Evolutionary conservation across 1,284 basidiomycete genomes (phyloP).

Genomic region (Naganishia sp.): DNA sequence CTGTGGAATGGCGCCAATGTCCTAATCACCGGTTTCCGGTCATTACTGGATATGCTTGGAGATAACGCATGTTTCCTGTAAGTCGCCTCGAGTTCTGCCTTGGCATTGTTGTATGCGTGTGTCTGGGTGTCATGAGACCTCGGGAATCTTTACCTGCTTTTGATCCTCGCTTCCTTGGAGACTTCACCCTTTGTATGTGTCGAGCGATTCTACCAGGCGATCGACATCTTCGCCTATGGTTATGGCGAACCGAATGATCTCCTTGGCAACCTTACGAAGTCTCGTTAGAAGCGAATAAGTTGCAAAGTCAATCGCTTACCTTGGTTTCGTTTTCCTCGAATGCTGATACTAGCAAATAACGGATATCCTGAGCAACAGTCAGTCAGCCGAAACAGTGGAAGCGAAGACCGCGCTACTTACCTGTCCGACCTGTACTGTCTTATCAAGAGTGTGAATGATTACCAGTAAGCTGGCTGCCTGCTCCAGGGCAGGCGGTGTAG

Average conservation of each 20-base stretch:
- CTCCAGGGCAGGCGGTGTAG: neutral
- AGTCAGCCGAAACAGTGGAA: neutral
- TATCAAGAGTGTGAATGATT: slow-evolving; percentile 11
- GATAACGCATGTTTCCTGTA: no score
- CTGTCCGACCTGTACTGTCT: slow-evolving; percentile 6
- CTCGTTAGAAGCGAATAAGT: neutral
- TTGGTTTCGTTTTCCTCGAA: neutral
- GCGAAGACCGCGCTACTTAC: neutral
- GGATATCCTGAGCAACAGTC: slow-evolving; percentile 8
- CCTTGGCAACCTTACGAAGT: slow-evolving; percentile 15
- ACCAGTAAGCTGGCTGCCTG: slow-evolving; percentile 10
- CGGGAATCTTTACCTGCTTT: no score
- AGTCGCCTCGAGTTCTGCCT: no score
- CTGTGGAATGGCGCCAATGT: no score
- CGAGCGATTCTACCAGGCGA: neutral
- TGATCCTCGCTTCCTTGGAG: no score
- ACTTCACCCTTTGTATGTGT: no score
- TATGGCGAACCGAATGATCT: slow-evolving; percentile 18
- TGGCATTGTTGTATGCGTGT: no score
- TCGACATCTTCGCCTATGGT: slow-evolving; percentile 3
- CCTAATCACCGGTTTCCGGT: no score
- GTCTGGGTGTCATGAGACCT: no score
- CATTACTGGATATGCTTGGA: no score
- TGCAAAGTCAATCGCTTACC: neutral
- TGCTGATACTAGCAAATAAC: slow-evolving; percentile 1